Base-by-base conservation (phyloP, 345 rosid genomes). In the Euphorbia peplus region DNA sequence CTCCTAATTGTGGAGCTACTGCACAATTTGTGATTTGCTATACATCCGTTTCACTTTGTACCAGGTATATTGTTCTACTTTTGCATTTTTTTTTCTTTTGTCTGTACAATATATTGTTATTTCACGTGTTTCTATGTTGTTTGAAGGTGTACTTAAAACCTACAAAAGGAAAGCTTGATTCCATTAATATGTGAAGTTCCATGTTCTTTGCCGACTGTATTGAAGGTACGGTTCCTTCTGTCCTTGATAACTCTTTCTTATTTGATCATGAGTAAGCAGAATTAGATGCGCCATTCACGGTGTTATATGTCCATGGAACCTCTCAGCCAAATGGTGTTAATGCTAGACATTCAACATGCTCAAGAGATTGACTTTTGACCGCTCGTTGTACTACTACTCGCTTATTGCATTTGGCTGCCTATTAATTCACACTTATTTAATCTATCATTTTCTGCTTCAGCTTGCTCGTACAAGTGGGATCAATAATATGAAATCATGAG, bases 1-100 rank as follows among this genome's bases (percentile, higher is more conserved):
- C 19, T 90, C 85, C 67, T 83, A 78, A 52, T 61, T 64, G 47
- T 44, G 55, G 24, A 16, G n/a, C 11, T 28, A 37, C 10, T 63
- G 54, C 42, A 53, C 56, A 13, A 1, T n/a, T 24, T 35, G 8
- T 41, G 21, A 41, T n/a, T 41, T 19, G 51, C 24, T 11, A 14
- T 11, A 19, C 24, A 63, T 29, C 60, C 55, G 1, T 13, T 62
- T 70, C 41, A 7, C 58, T 62, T 28, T 32, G 14, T 42, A 35
- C 25, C 35, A 64, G 69, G 64, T 64, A 3, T 15, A 30, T 2
- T 29, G 55, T 42, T 32, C n/a, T 60, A 10, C 25, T 21, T 18
- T 12, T 48, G 47, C 28, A n/a, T 52, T 52, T 50, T 50, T 25
- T 8, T 70, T 51, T 51, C 1, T 24, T n/a, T 55, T 21, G 44